Evolutionary conservation across 768 basidiomycete genomes (phyloP), one percentile per base, ranked within the genome.

Genomic region (Mycena amicta): DNA sequence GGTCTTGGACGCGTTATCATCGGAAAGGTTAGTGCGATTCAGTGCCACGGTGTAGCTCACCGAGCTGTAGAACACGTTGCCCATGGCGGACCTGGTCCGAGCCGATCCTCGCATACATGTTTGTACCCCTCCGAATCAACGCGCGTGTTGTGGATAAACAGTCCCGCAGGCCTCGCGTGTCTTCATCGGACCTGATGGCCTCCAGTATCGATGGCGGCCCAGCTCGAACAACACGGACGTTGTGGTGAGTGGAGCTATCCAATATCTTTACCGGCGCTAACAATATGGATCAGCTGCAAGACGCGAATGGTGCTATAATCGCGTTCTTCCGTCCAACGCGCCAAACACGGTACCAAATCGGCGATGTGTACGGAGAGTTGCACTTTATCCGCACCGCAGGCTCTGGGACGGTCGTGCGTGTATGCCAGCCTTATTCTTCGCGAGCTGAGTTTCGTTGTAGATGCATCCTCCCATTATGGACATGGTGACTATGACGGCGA

Each of bases 391-490:
- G 89, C 68, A 81, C 76, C 51, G 90, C 88, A 55, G 92, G 92
- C 47, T 83, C 85, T 66, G 90, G 91, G 47, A 90, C 90, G 56
- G 89, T 93, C 75, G 92, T 92, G 76, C 74, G 78, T 68, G 49
- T 67, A 67, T 64, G 47, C 56, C 52, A 50, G 60, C 23, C 51
- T 52, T 51, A n/a, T n/a, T 47, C 43, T 52, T 52, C 37, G 41
- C 60, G 55, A 52, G 62, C 61, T 52, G 55, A 53, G 41, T 33
- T 46, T 61, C 26, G 52, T 22, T 64, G 43, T 68, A 92, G 90
- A 89, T 85, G 80, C 91, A 92, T 70, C 91, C 90, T 52, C 92
- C 92, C 64, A 87, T 93, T 73, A 93, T 93, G 92, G 90, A 93
- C 78, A 86, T 84, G 45, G 90, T 93, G 60, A 88, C 88, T 26